Percentiles rank a stretch among this genome's conserved stretches.
phyloP scores from a whole-genome alignment of 768 basidiomycete genomes.

The Rhizopogon roseolus region DNA sequence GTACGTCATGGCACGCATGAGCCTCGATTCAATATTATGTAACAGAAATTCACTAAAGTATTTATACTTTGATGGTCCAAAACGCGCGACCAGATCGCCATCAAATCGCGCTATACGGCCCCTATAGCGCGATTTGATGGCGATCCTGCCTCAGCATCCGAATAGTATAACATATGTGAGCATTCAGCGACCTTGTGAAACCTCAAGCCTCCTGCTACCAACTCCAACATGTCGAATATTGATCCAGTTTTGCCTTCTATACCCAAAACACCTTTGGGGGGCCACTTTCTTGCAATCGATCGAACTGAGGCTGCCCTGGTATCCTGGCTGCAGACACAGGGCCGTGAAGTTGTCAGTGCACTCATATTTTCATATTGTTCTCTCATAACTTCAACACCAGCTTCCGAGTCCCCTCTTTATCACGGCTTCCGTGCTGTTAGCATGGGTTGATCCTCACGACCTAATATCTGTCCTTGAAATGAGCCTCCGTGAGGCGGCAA shows the following conservation, averaged over 20 bases:
- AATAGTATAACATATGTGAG: too few species aligned
- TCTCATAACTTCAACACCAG: neutral
- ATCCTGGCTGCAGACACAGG: neutral
- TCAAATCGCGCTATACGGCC: too few species aligned
- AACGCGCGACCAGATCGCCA: too few species aligned
- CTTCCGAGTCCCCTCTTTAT: neutral
- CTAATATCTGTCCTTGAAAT: neutral
- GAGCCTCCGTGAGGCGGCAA: neutral
- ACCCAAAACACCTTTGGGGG: neutral
- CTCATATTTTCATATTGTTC: too few species aligned
- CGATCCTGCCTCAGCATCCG: too few species aligned
- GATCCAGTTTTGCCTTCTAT: neutral
- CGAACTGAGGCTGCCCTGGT: neutral
- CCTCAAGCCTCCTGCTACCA: neutral
- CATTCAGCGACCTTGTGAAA: too few species aligned
- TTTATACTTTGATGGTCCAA: too few species aligned
- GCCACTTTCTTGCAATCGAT: neutral
- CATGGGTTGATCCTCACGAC: neutral
- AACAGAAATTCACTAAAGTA: too few species aligned
- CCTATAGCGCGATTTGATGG: too few species aligned
- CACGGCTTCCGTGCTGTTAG: neutral
- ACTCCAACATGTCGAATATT: neutral
- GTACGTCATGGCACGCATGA: too few species aligned
- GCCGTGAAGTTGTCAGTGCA: too few species aligned
- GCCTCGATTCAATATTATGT: too few species aligned